phyloP scores from a whole-genome alignment of 352 stramenopile genomes.

The Albugo laibachii region DNA sequence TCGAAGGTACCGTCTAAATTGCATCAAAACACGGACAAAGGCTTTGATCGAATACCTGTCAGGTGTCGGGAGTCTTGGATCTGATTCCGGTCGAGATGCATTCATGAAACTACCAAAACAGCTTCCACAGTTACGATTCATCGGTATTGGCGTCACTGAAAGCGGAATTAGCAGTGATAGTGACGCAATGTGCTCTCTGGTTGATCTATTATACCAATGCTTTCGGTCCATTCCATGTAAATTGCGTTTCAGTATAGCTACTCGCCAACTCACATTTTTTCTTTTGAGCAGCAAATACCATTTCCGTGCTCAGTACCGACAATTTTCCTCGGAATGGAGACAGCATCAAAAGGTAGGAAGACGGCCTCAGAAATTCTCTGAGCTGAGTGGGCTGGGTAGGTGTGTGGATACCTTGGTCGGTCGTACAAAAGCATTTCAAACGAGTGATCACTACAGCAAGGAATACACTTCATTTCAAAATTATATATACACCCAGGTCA shows the following conservation, averaged over 20 bases:
- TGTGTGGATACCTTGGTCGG: no score
- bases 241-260: no score
- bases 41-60: background rate
- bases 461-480: constrained; percentile 9
- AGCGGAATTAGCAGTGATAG: constrained; percentile 14
- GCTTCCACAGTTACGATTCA: constrained; percentile 18
- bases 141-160: constrained; percentile 52
- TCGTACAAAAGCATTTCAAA: no score
- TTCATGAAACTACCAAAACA: constrained; percentile 21
- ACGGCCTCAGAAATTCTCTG: background rate
- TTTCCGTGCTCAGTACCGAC: constrained; percentile 67
- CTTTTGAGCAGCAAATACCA: constrained; percentile 12
- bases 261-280: background rate
- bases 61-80: constrained; percentile 19
- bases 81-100: constrained; percentile 10
- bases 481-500: constrained; percentile 27
- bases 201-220: constrained; percentile 23
- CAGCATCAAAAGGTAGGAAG: constrained; percentile 18
- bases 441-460: no score
- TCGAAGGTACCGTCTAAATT: constrained; percentile 7
- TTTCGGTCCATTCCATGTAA: constrained; percentile 19
- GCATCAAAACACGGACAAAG: background rate
- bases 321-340: constrained; percentile 55
- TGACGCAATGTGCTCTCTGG: constrained; percentile 24
- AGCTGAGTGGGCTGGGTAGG: no score